Percentiles rank a stretch among this genome's conserved stretches.
Conservation (phyloP, 805 yeast species). For the Zygosaccharomyces kombuchaensis region DNA sequence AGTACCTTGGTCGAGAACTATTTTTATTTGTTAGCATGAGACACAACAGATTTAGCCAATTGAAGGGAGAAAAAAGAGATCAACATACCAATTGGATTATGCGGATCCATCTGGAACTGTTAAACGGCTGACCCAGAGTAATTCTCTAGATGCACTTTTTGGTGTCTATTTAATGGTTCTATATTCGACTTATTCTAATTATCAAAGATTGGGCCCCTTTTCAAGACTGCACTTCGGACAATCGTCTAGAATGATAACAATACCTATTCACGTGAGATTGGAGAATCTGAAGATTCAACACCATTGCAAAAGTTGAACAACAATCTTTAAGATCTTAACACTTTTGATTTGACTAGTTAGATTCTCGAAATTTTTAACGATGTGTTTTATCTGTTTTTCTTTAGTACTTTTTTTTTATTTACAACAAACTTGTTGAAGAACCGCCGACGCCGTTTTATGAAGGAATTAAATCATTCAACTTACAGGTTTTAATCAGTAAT, state of each 20-base stretch:
- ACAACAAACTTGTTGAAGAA: no score
- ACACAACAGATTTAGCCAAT: neutral
- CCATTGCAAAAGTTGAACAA: no score
- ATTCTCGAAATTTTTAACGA: no score
- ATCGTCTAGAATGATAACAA: neutral
- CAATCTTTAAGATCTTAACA: no score
- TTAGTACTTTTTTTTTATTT: no score
- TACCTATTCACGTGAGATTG: neutral
- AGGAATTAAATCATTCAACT: no score
- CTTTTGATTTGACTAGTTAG: no score
- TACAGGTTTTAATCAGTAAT: no score
- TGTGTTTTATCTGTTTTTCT: no score
- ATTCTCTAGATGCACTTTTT: neutral
- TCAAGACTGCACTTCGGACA: slow-evolving; percentile 1
- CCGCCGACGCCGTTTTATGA: no score
- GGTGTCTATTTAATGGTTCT: neutral
- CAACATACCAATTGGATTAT: slow-evolving; percentile 35
- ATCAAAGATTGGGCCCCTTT: slow-evolving; percentile 2
- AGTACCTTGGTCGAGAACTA: slow-evolving; percentile 96
- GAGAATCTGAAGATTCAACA: neutral
- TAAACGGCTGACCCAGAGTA: neutral
- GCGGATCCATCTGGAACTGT: slow-evolving; percentile 29
- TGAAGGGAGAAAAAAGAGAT: neutral
- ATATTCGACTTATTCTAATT: neutral
- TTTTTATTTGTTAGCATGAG: slow-evolving; percentile 11